phyloP scores from a whole-genome alignment of 2,329 filamentous ascomycete species.

The Pestalotiopsis sp. region DNA sequence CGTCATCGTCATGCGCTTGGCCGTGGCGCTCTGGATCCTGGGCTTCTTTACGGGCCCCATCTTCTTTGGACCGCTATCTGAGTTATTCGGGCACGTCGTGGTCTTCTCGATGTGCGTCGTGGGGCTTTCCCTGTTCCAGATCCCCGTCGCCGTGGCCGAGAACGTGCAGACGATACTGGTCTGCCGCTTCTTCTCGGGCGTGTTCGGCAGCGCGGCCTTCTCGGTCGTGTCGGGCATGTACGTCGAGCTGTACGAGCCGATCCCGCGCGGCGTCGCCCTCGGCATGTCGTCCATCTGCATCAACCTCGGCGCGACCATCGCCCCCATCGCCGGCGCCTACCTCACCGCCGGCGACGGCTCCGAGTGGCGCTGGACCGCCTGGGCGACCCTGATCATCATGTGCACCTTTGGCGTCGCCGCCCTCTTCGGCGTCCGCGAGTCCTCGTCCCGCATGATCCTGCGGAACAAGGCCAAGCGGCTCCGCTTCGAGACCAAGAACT shows the following conservation, averaged over 20 bases:
- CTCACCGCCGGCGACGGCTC: constrained; percentile 2
- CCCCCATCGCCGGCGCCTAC: constrained; percentile 17
- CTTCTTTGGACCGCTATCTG: constrained; percentile 20
- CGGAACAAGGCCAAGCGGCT: constrained; percentile 48
- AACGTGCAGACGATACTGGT: constrained; percentile 21
- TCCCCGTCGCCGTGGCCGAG: constrained; percentile 21
- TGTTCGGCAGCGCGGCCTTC: constrained; percentile 18
- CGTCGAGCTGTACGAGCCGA: constrained; percentile 22
- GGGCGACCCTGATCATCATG: constrained; percentile 54
- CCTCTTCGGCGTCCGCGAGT: constrained; percentile 50
- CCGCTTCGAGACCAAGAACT: constrained; percentile 45
- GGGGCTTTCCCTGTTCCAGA: constrained; percentile 21
- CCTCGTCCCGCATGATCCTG: constrained; percentile 50
- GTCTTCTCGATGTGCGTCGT: constrained; percentile 17
- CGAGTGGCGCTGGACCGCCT: constrained; percentile 58
- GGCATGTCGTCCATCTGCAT: constrained; percentile 19
- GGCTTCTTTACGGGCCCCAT: constrained; percentile 19
- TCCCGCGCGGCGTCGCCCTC: constrained; percentile 19
- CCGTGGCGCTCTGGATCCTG: constrained; percentile 19
- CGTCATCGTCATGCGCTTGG: constrained; percentile 19
- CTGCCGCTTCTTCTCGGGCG: constrained; percentile 23
- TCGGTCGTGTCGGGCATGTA: constrained; percentile 20
- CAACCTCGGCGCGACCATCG: constrained; percentile 20
- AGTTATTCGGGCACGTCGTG: constrained; percentile 19
- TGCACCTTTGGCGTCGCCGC: constrained; percentile 41